phyloP scores from a whole-genome alignment of 2,329 filamentous ascomycete genomes.

The Penicillium brasilianum region DNA sequence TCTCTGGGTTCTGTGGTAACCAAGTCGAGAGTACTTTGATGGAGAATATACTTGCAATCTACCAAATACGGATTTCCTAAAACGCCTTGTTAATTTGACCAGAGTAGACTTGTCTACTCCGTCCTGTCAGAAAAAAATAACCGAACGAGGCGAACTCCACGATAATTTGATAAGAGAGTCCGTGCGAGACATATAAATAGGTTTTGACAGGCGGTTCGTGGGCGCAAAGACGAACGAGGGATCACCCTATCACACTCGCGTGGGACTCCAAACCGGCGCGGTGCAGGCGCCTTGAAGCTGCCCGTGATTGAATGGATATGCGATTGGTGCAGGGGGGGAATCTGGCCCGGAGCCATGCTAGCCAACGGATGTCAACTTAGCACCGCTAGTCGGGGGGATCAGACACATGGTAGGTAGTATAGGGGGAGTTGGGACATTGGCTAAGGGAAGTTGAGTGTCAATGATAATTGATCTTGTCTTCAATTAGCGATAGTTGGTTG shows the following conservation, averaged over 20 bases:
- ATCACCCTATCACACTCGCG: constrained; percentile 2
- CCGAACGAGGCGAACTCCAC: not conserved
- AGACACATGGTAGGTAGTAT: not conserved
- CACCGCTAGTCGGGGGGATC: not conserved
- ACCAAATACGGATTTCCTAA: not conserved
- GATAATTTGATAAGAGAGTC: not conserved
- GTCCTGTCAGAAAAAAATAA: not conserved
- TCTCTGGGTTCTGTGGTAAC: not conserved
- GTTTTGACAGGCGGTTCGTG: not conserved
- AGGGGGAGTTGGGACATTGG: constrained; percentile 4
- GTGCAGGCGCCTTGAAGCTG: constrained; percentile 10
- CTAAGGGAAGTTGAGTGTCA: too few species aligned
- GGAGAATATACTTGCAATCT: not conserved
- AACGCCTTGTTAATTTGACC: not conserved
- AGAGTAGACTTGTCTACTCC: not conserved
- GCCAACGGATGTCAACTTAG: not conserved
- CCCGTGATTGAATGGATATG: constrained; percentile 27
- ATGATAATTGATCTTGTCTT: too few species aligned
- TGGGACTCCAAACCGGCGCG: not conserved
- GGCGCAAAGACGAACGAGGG: not conserved
- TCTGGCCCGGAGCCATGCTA: not conserved
- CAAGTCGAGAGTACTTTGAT: not conserved
- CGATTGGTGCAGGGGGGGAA: constrained; percentile 27
- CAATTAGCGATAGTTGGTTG: not conserved
- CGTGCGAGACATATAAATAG: not conserved